Evolutionary conservation across 2,329 filamentous ascomycete species (phyloP).

Genomic region (Graphilbum fragrans): DNA sequence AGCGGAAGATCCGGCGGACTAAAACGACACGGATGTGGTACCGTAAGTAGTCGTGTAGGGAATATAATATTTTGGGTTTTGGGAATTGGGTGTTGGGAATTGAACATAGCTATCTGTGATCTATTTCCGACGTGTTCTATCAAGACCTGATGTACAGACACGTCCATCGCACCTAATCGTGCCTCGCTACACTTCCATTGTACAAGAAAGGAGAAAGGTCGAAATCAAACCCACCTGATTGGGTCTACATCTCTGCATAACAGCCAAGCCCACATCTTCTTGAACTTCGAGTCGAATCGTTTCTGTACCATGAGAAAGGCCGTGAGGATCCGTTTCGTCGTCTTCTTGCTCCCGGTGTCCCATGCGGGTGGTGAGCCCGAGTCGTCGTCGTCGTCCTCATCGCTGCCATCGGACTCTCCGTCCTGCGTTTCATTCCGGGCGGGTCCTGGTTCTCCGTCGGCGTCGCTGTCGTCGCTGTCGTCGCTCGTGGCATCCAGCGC

Average conservation of each 20-base stretch:
- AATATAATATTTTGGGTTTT: too few relatives aligned
- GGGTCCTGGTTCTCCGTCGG: not conserved
- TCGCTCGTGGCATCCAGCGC: not conserved
- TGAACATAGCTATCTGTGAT: too few relatives aligned
- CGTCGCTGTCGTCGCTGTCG: not conserved
- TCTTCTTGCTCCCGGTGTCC: not conserved
- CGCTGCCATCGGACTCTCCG: not conserved
- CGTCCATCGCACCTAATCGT: too few relatives aligned
- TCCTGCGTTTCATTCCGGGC: not conserved
- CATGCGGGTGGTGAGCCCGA: not conserved
- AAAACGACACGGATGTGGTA: constrained; percentile 38
- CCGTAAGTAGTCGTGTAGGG: constrained; percentile 33
- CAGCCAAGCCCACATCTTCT: not conserved
- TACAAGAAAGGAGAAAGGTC: too few relatives aligned
- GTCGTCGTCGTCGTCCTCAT: not conserved
- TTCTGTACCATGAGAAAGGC: not conserved
- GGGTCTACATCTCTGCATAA: too few relatives aligned
- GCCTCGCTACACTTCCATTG: too few relatives aligned
- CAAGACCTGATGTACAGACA: too few relatives aligned
- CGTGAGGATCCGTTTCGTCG: not conserved
- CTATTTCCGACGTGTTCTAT: too few relatives aligned
- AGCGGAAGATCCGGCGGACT: constrained; percentile 53
- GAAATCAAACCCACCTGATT: too few relatives aligned
- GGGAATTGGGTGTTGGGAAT: too few relatives aligned
- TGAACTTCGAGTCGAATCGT: not conserved